Percentiles rank a stretch among this genome's conserved stretches.
phyloP scores from a whole-genome alignment of 306 rosid genomes.

The Herpetospermum pedunculosum region DNA sequence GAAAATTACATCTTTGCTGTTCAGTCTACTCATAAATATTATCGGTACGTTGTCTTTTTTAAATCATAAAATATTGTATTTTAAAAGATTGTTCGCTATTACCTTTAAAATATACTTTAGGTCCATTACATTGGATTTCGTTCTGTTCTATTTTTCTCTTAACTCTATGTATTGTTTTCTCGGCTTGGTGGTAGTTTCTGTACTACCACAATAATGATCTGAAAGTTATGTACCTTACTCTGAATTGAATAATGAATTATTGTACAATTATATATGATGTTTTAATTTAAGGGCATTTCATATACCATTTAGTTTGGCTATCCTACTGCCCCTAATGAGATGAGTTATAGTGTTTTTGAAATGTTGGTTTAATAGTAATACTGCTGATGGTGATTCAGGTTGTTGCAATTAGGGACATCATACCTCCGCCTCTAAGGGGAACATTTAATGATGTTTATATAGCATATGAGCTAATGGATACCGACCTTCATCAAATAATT shows the following conservation, averaged over 20 bases:
- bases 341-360: neutral
- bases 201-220: neutral
- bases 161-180: neutral
- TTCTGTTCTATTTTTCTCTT: neutral
- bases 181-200: neutral
- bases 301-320: neutral
- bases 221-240: neutral
- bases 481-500: constrained; percentile 89
- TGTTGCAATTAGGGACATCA: constrained; percentile 86
- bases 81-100: neutral
- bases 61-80: neutral
- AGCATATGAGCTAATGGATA: constrained; percentile 97
- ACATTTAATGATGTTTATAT: constrained; percentile 84
- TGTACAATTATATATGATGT: neutral
- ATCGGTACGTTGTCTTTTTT: neutral
- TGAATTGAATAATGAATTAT: neutral
- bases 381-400: constrained; percentile 32
- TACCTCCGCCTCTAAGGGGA: constrained; percentile 83
- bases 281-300: neutral
- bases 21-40: neutral
- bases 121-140: neutral
- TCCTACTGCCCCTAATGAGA: neutral
- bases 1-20: neutral
- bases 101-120: neutral
- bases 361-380: neutral